Evolutionary conservation across 495 filamentous ascomycete species (phyloP), one percentile per base, ranked within the genome.

Genomic region (Penicillium macrosclerotiorum): DNA sequence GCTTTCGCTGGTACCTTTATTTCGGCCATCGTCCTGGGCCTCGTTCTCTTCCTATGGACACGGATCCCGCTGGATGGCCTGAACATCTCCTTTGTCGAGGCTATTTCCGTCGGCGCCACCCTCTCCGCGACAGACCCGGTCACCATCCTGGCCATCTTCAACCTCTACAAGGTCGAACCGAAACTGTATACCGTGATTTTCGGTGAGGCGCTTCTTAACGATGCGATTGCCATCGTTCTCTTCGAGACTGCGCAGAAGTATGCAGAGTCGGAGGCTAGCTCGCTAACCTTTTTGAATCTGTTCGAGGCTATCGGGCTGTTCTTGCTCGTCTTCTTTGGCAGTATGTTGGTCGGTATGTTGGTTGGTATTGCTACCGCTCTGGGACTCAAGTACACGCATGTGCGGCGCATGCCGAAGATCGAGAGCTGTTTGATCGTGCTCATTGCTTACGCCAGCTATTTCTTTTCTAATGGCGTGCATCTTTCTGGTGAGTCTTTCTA

Each of bases 111-210:
- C 14, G 93, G 93, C 38, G 93, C 93, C 16, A 97, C 93, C 0
- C 78, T 98, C 19, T 97, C 93, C 2, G 93, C 93, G 42, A 98
- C 93, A 0, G 93, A 98, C 59, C 93, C 93, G 0, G 90, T 98
- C 37, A 98, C 93, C 0, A 96, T 98, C 54, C 75, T 98, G 24
- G 93, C 93, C 40, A 98, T 98, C 45, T 98, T 98, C 81, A 98
- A 96, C 61, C 85, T 94, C 1, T 97, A 96, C 75, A 96, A 96
- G 68, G 93, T 98, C 39, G 93, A 98, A 63, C 93, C 93, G 8
- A 96, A 96, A 68, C 79, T 98, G 4, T 98, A 98, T 64, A 98
- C 93, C 5, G 78, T 97, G 54, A 97, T 98, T 46, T 98, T 98
- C 63, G 93, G 93, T 55, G 93, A 98, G 67, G 95, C 91, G 24